phyloP scores from a whole-genome alignment of 345 rosid species.

The Brassica carinata region DNA sequence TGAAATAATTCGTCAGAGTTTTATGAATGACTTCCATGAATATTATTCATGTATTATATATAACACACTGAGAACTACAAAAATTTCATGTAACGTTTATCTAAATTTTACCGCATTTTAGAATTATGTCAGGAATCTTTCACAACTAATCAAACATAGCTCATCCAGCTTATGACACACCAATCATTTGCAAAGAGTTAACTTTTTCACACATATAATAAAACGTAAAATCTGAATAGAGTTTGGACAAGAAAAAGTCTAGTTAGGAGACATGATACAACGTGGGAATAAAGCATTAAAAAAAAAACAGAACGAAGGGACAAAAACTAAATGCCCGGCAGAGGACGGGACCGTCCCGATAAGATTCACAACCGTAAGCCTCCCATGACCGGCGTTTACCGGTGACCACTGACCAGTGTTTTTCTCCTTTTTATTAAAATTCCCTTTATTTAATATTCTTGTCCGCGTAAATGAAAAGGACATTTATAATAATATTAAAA shows the following conservation, averaged over 20 bases:
- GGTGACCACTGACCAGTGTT: slow-evolving; percentile 41
- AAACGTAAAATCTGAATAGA: background rate
- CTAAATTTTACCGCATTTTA: background rate
- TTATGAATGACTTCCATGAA: background rate
- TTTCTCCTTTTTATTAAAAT: slow-evolving; percentile 9
- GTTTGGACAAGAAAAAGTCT: background rate
- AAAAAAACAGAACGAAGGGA: slow-evolving; percentile 11
- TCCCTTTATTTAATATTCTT: slow-evolving; percentile 12
- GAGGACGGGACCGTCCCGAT: slow-evolving; percentile 49
- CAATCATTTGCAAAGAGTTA: background rate
- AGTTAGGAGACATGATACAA: slow-evolving; percentile 31
- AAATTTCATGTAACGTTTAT: no score
- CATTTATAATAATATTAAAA: slow-evolving; percentile 7
- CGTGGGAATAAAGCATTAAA: slow-evolving; percentile 7
- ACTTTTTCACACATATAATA: background rate
- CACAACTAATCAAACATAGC: background rate
- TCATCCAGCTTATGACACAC: background rate
- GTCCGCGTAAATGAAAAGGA: slow-evolving; percentile 38
- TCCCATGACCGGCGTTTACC: slow-evolving; percentile 60
- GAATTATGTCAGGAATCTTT: background rate
- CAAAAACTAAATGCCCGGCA: slow-evolving; percentile 50
- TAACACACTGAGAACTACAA: background rate
- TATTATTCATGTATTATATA: background rate
- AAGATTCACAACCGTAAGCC: slow-evolving; percentile 39
- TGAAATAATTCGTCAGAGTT: background rate